Base-by-base conservation (phyloP, 2,329 filamentous ascomycete species). In the Dothidotthia symphoricarpi region DNA sequence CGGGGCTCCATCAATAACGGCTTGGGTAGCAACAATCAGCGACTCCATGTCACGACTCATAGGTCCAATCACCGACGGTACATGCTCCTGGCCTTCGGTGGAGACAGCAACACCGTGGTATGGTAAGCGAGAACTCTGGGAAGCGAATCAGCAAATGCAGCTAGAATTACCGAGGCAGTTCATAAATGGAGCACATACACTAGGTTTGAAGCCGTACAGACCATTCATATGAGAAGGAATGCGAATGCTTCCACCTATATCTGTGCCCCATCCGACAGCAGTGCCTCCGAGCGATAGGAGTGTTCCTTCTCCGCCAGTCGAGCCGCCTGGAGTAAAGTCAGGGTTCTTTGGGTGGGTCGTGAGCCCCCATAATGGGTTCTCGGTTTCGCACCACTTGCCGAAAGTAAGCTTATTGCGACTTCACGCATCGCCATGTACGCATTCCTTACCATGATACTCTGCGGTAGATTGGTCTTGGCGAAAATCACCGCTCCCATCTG, bases 11-110 rank as follows among this genome's bases (percentile, higher is more conserved):
- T 70, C 56, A 7, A 75, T 66, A 1, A 82, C 49, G 0, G 71
- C 67, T 45, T 68, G 74, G 47, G 71, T 81, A 8, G 71, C 66
- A 1, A 71, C 63, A 6, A 66, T 65, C 2, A 84, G 61, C 0
- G 78, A 77, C 3, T 67, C 56, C 3, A 81, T 55, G 41, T 69
- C 71, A 5, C 79, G 69, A 5, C 76, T 68, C 66, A 85, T 71
- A 1, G 81, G 81, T 0, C 81, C 80, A n/a, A 82, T 64, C 0
- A 78, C 72, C 0, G 80, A 83, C 1, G 80, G 80, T 0, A 83
- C 75, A 57, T 83, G 79, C 39, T 82, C 77, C 51, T 83, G 80
- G 2, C 81, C 79, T 27, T 82, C 78, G 0, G 76, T 82, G 0
- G 79, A 81, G 0, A 83, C 80, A 0, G 77, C 70, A 0, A 80